phyloP scores from a whole-genome alignment of 2,329 filamentous ascomycete genomes.

The Aphanoascus verrucosus region DNA sequence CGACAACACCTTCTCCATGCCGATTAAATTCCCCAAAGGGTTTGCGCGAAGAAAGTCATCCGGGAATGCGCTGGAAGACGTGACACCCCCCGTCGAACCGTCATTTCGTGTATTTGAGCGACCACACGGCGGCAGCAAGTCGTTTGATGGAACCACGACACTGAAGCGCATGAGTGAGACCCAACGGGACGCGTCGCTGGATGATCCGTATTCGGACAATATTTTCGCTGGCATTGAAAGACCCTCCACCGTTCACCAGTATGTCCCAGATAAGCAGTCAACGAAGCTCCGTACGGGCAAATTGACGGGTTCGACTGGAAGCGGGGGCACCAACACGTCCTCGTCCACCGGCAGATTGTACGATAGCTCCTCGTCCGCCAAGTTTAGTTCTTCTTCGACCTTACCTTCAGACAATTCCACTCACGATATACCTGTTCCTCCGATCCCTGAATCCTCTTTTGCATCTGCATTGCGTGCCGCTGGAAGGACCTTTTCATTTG shows the following conservation, averaged over 20 bases:
- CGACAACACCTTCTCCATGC: conserved; percentile 33
- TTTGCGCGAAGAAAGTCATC: conserved; percentile 47
- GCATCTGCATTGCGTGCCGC: conserved; percentile 36
- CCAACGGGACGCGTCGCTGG: conserved; percentile 27
- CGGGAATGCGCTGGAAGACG: conserved; percentile 43
- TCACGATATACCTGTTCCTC: conserved; percentile 34
- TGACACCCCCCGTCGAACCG: conserved; percentile 30
- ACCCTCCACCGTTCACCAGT: conserved; percentile 24
- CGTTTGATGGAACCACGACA: conserved; percentile 33
- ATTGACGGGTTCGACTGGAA: conserved; percentile 33
- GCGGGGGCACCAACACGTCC: conserved; percentile 41
- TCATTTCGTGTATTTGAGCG: conserved; percentile 48
- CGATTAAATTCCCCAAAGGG: conserved; percentile 46
- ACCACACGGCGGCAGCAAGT: conserved; percentile 35
- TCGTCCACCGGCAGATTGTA: conserved; percentile 37
- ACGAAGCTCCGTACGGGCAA: conserved; percentile 15
- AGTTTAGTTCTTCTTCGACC: conserved; percentile 46
- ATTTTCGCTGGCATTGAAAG: conserved; percentile 30
- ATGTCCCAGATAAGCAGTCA: conserved; percentile 1
- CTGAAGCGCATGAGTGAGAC: conserved; percentile 24
- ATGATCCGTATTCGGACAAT: conserved; percentile 30
- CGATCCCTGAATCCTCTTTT: conserved; percentile 29
- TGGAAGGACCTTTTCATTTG: conserved; percentile 45
- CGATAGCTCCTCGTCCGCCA: conserved; percentile 40
- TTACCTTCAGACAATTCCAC: conserved; percentile 41